Percentiles rank a stretch among this genome's conserved stretches.
Evolutionary conservation across 495 filamentous ascomycete species (phyloP).

Genomic region (Staphylotrichum tortipilum): DNA sequence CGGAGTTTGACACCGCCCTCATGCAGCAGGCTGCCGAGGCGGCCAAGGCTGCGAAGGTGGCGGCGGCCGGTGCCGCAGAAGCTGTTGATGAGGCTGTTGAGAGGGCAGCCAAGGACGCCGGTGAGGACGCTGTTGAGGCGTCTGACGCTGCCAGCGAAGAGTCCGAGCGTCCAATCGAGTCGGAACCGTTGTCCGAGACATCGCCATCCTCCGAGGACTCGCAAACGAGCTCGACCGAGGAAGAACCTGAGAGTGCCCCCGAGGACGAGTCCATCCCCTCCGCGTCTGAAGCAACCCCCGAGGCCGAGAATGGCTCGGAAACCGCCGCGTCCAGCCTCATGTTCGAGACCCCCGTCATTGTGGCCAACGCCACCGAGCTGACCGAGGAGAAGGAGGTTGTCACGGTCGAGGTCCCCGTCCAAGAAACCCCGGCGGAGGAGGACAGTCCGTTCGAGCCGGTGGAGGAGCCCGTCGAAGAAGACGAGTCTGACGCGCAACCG

Average conservation of each 20-base stretch:
- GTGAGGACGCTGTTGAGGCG: neutral
- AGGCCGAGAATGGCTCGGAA: slow-evolving; percentile 4
- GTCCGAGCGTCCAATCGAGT: neutral
- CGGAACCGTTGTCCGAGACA: too few species aligned
- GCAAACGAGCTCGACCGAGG: neutral
- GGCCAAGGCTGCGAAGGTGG: slow-evolving; percentile 21
- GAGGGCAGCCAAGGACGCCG: neutral
- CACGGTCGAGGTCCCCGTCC: slow-evolving; percentile 39
- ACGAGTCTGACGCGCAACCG: neutral
- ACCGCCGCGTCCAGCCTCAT: slow-evolving; percentile 18
- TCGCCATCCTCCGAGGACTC: neutral
- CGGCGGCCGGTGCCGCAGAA: slow-evolving; percentile 12
- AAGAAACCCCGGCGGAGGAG: slow-evolving; percentile 6
- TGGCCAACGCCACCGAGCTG: slow-evolving; percentile 18
- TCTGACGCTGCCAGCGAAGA: too few species aligned
- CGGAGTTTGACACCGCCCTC: slow-evolving; percentile 57
- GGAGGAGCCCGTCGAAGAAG: slow-evolving; percentile 5
- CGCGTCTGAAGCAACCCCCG: slow-evolving; percentile 13
- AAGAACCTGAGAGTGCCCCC: neutral
- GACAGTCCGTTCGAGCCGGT: neutral
- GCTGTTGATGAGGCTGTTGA: slow-evolving; percentile 3
- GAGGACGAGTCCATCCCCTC: neutral
- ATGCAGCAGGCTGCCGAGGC: slow-evolving; percentile 37
- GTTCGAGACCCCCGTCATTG: slow-evolving; percentile 17
- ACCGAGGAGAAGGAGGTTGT: slow-evolving; percentile 41